Evolutionary conservation across 116 monocot genomes (phyloP), one percentile per base, ranked within the genome.

Genomic region (Phalaenopsis hybrid): DNA sequence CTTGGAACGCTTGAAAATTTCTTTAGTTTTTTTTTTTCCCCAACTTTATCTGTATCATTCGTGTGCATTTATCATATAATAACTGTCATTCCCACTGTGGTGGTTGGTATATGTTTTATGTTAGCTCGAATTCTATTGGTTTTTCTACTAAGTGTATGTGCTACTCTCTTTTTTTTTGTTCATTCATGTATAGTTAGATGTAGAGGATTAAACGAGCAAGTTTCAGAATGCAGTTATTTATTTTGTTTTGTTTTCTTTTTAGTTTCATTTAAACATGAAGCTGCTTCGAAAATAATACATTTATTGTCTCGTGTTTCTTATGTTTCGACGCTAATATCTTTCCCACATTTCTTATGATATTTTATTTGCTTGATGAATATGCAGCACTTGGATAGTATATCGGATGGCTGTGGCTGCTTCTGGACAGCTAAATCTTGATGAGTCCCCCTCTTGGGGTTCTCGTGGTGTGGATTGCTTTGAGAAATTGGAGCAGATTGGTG

Each of bases 401-500:
- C 44, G 4, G 65, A 96, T 96, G 96, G 89, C 94, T n/a, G 87
- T 92, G 2, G 94, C 96, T 43, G 88, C 81, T 11, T 89, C 96
- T 0, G 94, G 92, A 31, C 94, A 94, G 80, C 85, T 96, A 78
- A 96, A 96, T 57, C 85, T 96, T 9, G 94, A 92, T 21, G 96
- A 96, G 77, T 79, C 86, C 81, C 96, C 96, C 7, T 88, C 92
- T 8, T 94, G 94, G 94, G 96, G 96, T 10, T 96, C 96, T 16
- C 91, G 96, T 8, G 84, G 94, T 80, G 94, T 96, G 74, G 94
- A 96, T 63, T 96, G 92, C 90, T 96, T 96, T 81, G 96, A 96
- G 86, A 92, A 94, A 63, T 75, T 96, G 87, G 96, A 96, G 89
- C 96, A 96, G 91, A 96, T 96, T 76, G 96, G 96, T 4, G 96